phyloP scores from a whole-genome alignment of 192 early-diverging fungal genomes.

The Entrophospora sp. region DNA sequence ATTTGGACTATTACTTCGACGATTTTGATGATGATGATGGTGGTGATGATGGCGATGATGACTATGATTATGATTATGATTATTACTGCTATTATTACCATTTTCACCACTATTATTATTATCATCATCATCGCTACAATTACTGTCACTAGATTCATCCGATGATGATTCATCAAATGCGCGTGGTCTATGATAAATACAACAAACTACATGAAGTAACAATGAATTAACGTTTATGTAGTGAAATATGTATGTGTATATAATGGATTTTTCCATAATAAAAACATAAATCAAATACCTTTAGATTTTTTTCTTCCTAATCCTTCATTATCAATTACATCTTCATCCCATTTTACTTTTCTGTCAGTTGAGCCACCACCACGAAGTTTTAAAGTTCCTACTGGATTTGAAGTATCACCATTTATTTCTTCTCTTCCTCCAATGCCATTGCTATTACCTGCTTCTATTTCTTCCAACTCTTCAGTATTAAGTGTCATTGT shows the following conservation, averaged over 20 bases:
- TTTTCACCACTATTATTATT: background rate
- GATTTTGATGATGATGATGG: conserved; percentile 8
- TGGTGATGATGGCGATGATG: conserved; percentile 16
- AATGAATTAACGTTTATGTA: background rate
- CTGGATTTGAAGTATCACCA: background rate
- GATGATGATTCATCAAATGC: conserved; percentile 34
- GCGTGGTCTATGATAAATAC: conserved; percentile 54
- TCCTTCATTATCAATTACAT: conserved; percentile 57
- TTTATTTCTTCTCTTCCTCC: background rate
- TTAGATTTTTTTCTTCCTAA: conserved; percentile 56
- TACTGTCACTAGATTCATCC: conserved; percentile 17
- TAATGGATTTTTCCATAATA: background rate
- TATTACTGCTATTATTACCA: background rate
- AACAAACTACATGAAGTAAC: conserved; percentile 43
- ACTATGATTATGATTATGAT: background rate
- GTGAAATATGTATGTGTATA: no score
- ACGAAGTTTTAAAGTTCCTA: conserved; percentile 38
- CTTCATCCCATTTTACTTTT: conserved; percentile 51
- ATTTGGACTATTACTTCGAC: conserved; percentile 24
- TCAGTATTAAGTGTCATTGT: conserved; percentile 23
- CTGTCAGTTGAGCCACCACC: conserved; percentile 29
- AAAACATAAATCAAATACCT: conserved; percentile 28
- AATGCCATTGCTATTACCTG: background rate
- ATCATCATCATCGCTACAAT: background rate
- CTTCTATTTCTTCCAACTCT: background rate